phyloP scores from a whole-genome alignment of 768 basidiomycete species.

The Russula brevipes region DNA sequence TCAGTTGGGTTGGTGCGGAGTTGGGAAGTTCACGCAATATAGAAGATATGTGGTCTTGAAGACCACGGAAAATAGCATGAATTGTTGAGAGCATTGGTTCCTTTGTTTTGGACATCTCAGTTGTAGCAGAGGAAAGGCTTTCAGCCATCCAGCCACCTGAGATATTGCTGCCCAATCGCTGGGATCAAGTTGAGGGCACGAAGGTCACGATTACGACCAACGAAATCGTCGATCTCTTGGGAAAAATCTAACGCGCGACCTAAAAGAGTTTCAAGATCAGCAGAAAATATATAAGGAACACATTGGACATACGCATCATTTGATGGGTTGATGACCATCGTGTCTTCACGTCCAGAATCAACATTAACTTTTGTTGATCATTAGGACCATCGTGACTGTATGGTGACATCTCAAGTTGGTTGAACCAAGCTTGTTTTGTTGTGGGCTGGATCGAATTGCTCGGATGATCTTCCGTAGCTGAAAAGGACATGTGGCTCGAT shows the following conservation, averaged over 20 bases:
- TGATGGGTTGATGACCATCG: background rate
- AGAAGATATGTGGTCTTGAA: background rate
- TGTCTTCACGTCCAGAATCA: background rate
- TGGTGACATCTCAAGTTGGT: background rate
- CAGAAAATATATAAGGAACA: no score
- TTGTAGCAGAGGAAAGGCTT: background rate
- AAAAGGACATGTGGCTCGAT: background rate
- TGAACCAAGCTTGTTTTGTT: background rate
- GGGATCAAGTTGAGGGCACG: background rate
- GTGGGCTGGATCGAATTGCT: background rate
- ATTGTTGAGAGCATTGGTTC: background rate
- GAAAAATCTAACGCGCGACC: background rate
- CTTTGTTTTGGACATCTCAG: background rate
- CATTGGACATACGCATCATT: background rate
- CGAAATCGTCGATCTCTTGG: background rate
- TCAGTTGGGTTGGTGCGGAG: background rate
- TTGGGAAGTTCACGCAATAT: background rate
- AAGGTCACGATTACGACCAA: background rate
- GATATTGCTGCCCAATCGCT: background rate
- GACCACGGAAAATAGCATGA: background rate
- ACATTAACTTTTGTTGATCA: background rate
- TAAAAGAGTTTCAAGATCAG: background rate
- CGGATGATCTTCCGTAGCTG: background rate
- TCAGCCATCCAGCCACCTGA: background rate
- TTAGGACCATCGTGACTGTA: no score